phyloP scores from a whole-genome alignment of 2,329 filamentous ascomycete species.

The Nakataea oryzae region DNA sequence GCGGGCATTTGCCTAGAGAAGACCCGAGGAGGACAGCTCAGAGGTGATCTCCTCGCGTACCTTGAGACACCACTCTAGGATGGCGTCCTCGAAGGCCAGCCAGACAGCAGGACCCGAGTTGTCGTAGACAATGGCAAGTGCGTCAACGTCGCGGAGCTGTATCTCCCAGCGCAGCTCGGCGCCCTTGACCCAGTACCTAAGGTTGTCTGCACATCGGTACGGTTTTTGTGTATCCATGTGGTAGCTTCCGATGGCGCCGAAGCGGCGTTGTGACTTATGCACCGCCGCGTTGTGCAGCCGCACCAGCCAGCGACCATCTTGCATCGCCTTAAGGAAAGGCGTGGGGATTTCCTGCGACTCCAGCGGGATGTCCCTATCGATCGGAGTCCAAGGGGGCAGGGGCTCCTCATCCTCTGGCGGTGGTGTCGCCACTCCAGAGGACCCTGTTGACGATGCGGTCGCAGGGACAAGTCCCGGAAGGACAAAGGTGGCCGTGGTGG shows the following conservation, averaged over 20 bases:
- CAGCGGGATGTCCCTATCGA: constrained; percentile 24
- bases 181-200: constrained; percentile 93
- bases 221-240: constrained; percentile 93
- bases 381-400: constrained; percentile 59
- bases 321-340: constrained; percentile 62
- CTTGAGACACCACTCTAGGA: constrained; percentile 72
- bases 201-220: constrained; percentile 86
- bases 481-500: constrained; percentile 5
- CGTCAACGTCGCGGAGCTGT: constrained; percentile 63
- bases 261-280: constrained; percentile 72
- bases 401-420: constrained; percentile 14
- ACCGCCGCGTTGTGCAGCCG: constrained; percentile 85
- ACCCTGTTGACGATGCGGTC: background rate
- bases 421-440: background rate
- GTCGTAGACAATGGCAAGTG: constrained; percentile 76
- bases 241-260: constrained; percentile 79
- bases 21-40: constrained; percentile 35
- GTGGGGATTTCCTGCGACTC: constrained; percentile 44
- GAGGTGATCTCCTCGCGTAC: constrained; percentile 75
- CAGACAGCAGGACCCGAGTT: constrained; percentile 54
- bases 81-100: constrained; percentile 71
- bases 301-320: constrained; percentile 72
- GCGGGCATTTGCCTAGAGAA: background rate
- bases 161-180: constrained; percentile 91
- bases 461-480: background rate